phyloP scores from a whole-genome alignment of 345 rosid species.

The Salix caprea region DNA sequence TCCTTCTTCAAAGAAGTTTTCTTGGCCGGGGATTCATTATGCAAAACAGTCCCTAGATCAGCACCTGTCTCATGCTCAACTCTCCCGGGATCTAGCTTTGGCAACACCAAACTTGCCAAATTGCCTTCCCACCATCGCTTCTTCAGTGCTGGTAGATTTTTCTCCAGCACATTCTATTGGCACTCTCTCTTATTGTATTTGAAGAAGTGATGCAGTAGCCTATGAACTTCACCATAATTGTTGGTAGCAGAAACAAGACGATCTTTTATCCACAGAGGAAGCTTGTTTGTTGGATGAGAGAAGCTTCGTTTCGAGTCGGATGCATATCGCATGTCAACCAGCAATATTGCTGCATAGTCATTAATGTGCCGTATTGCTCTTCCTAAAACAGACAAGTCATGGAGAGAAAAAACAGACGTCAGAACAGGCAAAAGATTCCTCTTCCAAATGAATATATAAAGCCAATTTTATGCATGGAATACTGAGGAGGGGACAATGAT shows the following conservation, averaged over 20 bases:
- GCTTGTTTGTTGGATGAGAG: slow-evolving; percentile 67
- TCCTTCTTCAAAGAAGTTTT: neutral
- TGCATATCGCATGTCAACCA: slow-evolving; percentile 69
- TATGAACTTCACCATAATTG: slow-evolving; percentile 84
- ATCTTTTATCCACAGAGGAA: slow-evolving; percentile 79
- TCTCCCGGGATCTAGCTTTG: neutral
- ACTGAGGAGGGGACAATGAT: neutral
- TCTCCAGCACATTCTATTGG: neutral
- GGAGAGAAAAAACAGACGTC: neutral
- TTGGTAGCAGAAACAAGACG: slow-evolving; percentile 49
- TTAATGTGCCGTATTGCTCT: slow-evolving; percentile 81
- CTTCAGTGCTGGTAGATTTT: neutral
- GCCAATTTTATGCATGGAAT: neutral
- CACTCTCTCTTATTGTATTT: slow-evolving; percentile 40
- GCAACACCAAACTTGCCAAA: neutral
- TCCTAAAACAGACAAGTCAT: slow-evolving; percentile 37
- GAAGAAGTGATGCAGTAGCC: slow-evolving; percentile 72
- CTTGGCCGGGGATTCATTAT: neutral
- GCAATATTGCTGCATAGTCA: slow-evolving; percentile 81
- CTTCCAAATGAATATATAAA: neutral
- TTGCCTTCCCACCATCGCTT: neutral
- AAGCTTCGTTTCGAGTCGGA: slow-evolving; percentile 43
- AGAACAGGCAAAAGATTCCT: neutral
- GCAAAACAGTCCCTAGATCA: neutral
- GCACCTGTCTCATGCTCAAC: neutral